Evolutionary conservation across 345 rosid species (phyloP).

Genomic region (Camelina neglecta): DNA sequence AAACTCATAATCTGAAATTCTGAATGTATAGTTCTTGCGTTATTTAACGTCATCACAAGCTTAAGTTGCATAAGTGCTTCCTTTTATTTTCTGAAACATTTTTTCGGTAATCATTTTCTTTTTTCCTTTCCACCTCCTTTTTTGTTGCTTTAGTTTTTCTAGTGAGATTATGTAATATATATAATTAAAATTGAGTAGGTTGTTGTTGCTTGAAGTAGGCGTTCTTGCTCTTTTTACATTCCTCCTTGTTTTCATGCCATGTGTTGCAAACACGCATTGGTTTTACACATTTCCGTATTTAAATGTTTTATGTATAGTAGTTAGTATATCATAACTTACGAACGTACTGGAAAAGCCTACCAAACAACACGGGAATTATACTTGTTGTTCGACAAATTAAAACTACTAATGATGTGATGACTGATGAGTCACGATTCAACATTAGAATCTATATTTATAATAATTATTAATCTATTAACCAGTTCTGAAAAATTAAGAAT

Average conservation of each 20-base stretch:
- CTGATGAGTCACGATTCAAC: constrained; percentile 23
- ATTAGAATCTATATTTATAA: not conserved
- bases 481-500: not conserved
- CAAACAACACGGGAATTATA: constrained; percentile 30
- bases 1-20: not conserved
- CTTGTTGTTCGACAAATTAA: not conserved
- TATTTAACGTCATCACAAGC: not conserved
- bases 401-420: not conserved
- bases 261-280: constrained; percentile 39
- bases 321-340: constrained; percentile 21
- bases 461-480: not conserved
- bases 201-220: constrained; percentile 46
- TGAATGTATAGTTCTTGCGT: not conserved
- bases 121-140: not conserved
- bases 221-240: constrained; percentile 34
- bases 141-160: constrained; percentile 1
- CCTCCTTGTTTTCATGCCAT: constrained; percentile 38
- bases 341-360: constrained; percentile 37
- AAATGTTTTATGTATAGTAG: constrained; percentile 1
- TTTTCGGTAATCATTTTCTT: constrained; percentile 2
- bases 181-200: constrained; percentile 41
- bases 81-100: constrained; percentile 19
- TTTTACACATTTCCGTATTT: constrained; percentile 26
- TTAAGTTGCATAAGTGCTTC: constrained; percentile 29
- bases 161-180: not conserved